phyloP scores from a whole-genome alignment of 2,329 filamentous ascomycete genomes.

The Domatiomyces globalis region DNA sequence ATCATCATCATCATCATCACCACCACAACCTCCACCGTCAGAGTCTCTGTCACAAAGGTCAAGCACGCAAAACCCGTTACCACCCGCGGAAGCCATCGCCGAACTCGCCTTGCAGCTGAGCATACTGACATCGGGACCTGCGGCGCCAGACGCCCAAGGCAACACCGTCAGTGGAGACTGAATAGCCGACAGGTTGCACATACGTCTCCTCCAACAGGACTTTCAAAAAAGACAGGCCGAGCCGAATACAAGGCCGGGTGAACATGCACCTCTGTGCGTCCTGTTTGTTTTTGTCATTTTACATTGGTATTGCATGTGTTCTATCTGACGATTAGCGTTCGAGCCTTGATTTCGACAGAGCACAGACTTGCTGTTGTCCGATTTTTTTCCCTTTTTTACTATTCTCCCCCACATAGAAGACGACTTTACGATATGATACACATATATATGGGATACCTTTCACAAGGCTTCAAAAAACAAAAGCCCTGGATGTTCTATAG shows the following conservation, averaged over 20 bases:
- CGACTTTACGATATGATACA: no score
- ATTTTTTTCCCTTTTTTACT: background rate
- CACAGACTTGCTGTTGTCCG: background rate
- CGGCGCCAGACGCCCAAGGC: no score
- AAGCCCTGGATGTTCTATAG: no score
- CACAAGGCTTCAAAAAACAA: no score
- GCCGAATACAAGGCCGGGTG: no score
- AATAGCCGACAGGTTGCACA: background rate
- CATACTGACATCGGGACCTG: background rate
- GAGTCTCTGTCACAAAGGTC: background rate
- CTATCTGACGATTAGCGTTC: background rate
- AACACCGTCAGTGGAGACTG: background rate
- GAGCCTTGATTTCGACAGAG: background rate
- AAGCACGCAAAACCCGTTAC: background rate
- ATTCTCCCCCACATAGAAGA: background rate
- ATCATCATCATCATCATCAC: background rate
- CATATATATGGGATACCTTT: no score
- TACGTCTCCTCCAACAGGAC: no score
- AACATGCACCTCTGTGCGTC: background rate
- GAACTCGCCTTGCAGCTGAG: background rate
- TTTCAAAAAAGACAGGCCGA: no score
- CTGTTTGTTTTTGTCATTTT: background rate
- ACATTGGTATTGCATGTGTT: background rate
- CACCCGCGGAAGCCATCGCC: background rate
- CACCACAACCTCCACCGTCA: background rate